Conservation (phyloP, 352 stramenopile species). For the Phytophthora cactorum region DNA sequence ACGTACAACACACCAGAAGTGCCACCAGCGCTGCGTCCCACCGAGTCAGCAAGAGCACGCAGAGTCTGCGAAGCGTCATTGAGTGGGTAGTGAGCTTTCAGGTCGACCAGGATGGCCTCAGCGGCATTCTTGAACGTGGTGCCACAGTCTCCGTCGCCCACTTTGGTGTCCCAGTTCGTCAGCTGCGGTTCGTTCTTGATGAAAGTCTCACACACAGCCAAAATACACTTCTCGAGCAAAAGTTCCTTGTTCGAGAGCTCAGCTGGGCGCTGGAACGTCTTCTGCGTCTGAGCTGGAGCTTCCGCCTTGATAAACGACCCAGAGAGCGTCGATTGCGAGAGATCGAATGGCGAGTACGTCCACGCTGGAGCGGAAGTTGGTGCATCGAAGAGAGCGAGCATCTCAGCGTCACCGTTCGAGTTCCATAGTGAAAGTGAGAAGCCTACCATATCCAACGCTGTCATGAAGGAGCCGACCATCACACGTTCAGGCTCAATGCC, state of each 20-base stretch:
- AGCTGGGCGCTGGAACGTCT: conserved; percentile 45
- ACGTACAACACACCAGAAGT: conserved; percentile 95
- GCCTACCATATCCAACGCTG: conserved; percentile 97
- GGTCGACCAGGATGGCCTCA: conserved; percentile 77
- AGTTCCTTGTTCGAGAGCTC: conserved; percentile 47
- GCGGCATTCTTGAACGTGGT: conserved; percentile 95
- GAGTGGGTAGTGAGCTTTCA: conserved; percentile 65
- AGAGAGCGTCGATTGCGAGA: conserved; percentile 37
- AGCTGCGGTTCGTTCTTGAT: conserved; percentile 91
- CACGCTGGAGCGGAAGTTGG: conserved; percentile 67
- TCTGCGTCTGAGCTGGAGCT: conserved; percentile 30
- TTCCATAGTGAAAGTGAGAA: conserved; percentile 93
- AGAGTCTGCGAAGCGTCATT: conserved; percentile 66
- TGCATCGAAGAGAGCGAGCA: conserved; percentile 67
- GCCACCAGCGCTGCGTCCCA: conserved; percentile 89
- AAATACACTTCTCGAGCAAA: conserved; percentile 67
- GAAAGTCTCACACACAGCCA: conserved; percentile 74
- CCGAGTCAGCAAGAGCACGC: conserved; percentile 64
- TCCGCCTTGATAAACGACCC: conserved; percentile 43
- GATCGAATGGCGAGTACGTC: conserved; percentile 63
- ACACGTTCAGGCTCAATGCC: conserved; percentile 86
- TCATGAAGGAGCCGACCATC: conserved; percentile 96
- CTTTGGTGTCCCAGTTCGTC: conserved; percentile 95
- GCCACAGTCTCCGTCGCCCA: conserved; percentile 98
- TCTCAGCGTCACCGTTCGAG: conserved; percentile 60